Evolutionary conservation across 805 yeast genomes (phyloP).

Genomic region (Metschnikowia henanensis): DNA sequence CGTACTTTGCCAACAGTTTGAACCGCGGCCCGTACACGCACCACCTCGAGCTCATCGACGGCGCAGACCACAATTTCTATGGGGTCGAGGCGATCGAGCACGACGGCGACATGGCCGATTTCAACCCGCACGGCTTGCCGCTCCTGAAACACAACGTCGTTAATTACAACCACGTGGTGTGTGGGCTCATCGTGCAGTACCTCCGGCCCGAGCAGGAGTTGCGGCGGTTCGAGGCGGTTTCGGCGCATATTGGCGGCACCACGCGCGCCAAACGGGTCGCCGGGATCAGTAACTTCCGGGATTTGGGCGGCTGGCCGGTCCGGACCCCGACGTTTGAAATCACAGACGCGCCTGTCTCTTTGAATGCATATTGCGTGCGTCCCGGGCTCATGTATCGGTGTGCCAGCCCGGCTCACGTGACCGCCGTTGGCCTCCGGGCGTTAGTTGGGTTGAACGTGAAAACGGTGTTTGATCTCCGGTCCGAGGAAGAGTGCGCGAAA

Average conservation of each 20-base stretch:
- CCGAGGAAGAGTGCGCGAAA: constrained; percentile 51
- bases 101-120: constrained; percentile 31
- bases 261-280: constrained; percentile 63
- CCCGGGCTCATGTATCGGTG: constrained; percentile 60
- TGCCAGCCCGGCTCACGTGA: constrained; percentile 57
- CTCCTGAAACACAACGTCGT: constrained; percentile 43
- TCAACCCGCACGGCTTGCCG: constrained; percentile 44
- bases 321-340: constrained; percentile 21
- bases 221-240: constrained; percentile 47
- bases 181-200: constrained; percentile 49
- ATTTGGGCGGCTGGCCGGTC: constrained; percentile 73
- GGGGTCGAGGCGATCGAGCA: constrained; percentile 45
- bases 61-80: constrained; percentile 82
- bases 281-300: constrained; percentile 74
- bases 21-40: constrained; percentile 50
- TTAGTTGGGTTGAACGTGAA: constrained; percentile 47
- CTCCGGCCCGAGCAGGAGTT: constrained; percentile 49
- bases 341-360: no score
- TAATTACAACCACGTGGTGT: constrained; percentile 60
- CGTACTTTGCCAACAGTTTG: constrained; percentile 56
- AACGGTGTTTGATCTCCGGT: constrained; percentile 67
- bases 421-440: constrained; percentile 46
- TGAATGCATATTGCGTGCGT: constrained; percentile 47
- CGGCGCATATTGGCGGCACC: constrained; percentile 35
- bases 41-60: constrained; percentile 53